These are phyloP conservation scores for Mucor mucedo DNA, from an alignment of 371 early-diverging fungal species.

Conservation along the genomic window DNA sequence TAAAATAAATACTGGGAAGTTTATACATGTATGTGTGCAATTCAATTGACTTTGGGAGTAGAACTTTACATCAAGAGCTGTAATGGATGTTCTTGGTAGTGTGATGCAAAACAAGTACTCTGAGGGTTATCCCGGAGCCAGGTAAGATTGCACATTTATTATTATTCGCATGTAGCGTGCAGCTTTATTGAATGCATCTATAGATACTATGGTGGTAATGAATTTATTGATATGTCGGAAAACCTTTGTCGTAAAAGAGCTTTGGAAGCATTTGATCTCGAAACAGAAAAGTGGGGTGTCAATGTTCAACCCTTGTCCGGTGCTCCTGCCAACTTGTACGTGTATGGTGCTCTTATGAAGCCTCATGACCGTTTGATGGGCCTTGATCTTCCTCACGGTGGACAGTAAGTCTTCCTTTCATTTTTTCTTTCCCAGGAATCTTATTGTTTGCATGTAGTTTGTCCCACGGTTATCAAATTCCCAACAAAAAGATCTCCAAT, in stretches of 20 bases:
- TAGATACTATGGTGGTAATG: conserved; percentile 99
- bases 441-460: conserved; percentile 58
- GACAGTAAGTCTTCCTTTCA: conserved; percentile 78
- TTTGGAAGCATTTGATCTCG: conserved; percentile 90
- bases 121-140: conserved; percentile 97
- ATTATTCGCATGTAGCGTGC: background rate
- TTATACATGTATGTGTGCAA: background rate
- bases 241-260: conserved; percentile 95
- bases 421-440: background rate
- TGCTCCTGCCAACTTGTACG: conserved; percentile 97
- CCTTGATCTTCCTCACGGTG: conserved; percentile 98
- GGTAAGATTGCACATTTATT: conserved; percentile 46
- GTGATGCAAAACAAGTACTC: conserved; percentile 99
- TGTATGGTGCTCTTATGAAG: conserved; percentile 94
- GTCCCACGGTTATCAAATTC: conserved; percentile 99
- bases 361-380: conserved; percentile 99
- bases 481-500: conserved; percentile 96
- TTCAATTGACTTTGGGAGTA: conserved; percentile 33
- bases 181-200: background rate
- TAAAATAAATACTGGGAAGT: conserved; percentile 25
- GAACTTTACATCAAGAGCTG: conserved; percentile 98
- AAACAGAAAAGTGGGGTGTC: conserved; percentile 96
- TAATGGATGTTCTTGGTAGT: conserved; percentile 97
- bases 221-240: conserved; percentile 97
- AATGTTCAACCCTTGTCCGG: conserved; percentile 98